A percentile compares a stretch with the other conserved stretches of the same genome.
These are phyloP conservation scores for Penicillium sp. DNA, from an alignment of 2,329 filamentous ascomycete species.

Conservation along the genomic window DNA sequence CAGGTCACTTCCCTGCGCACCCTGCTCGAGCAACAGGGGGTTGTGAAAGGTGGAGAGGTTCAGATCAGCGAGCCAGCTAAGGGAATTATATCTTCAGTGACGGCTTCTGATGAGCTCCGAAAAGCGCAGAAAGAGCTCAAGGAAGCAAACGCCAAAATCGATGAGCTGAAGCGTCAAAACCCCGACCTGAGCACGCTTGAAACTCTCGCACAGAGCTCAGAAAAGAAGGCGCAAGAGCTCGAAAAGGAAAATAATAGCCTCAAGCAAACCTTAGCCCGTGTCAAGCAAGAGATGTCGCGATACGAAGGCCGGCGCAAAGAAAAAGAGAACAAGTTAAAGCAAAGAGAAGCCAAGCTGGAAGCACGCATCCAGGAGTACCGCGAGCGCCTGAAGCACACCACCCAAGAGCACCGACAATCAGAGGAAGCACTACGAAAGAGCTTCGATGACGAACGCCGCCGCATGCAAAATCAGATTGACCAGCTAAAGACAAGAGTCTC, in stretches of 20 bases:
- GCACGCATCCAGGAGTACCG: constrained; percentile 42
- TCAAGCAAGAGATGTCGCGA: constrained; percentile 34
- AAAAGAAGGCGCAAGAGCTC: constrained; percentile 42
- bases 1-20: constrained; percentile 40
- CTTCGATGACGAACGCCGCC: constrained; percentile 38
- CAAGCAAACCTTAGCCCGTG: constrained; percentile 5
- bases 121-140: constrained; percentile 37
- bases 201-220: constrained; percentile 38
- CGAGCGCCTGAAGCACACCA: constrained; percentile 36
- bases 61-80: constrained; percentile 23
- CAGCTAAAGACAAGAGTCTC: constrained; percentile 34
- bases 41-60: constrained; percentile 32
- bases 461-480: constrained; percentile 42
- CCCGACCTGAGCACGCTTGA: constrained; percentile 37
- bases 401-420: constrained; percentile 38
- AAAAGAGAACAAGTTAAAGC: constrained; percentile 43
- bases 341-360: constrained; percentile 41
- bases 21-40: constrained; percentile 39
- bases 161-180: constrained; percentile 33
- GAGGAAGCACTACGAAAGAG: constrained; percentile 35
- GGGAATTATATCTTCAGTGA: constrained; percentile 15
- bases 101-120: constrained; percentile 28
- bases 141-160: constrained; percentile 35
- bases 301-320: constrained; percentile 45
- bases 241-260: constrained; percentile 43